Conservation (phyloP, 1,139 yeast species). For the Eremothecium coryli region DNA sequence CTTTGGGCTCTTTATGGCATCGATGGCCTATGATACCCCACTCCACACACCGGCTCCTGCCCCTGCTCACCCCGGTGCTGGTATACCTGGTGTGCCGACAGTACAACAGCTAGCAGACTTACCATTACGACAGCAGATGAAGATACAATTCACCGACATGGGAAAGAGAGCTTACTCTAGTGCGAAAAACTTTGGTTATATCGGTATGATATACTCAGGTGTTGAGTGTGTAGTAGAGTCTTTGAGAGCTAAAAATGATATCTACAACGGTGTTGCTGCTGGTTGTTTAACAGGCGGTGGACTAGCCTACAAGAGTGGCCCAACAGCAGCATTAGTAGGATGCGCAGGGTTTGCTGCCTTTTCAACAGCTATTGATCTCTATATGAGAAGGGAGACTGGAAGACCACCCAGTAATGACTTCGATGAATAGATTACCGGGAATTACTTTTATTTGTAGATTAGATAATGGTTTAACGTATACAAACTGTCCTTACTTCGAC, state of each 20-base stretch:
- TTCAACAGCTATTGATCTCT: slow-evolving; percentile 85
- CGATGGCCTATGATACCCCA: slow-evolving; percentile 44
- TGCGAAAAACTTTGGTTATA: slow-evolving; percentile 91
- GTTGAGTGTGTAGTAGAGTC: slow-evolving; percentile 86
- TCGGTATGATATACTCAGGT: slow-evolving; percentile 89
- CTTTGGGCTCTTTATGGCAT: slow-evolving; percentile 94
- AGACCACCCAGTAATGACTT: slow-evolving; percentile 86
- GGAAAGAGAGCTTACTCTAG: slow-evolving; percentile 75
- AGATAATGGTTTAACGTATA: slow-evolving; percentile 1
- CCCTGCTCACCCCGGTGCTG: slow-evolving; percentile 42
- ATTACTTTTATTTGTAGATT: background rate
- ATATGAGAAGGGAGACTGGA: slow-evolving; percentile 77
- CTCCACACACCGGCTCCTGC: slow-evolving; percentile 26
- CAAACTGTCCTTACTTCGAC: slow-evolving; percentile 2
- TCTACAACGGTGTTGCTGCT: slow-evolving; percentile 84
- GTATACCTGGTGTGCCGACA: slow-evolving; percentile 15
- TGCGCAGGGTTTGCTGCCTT: slow-evolving; percentile 98
- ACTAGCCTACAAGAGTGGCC: slow-evolving; percentile 84
- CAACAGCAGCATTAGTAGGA: slow-evolving; percentile 83
- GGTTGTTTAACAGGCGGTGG: slow-evolving; percentile 98
- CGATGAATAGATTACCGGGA: slow-evolving; percentile 43
- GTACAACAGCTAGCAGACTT: slow-evolving; percentile 58
- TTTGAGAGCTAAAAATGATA: slow-evolving; percentile 76
- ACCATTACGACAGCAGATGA: slow-evolving; percentile 90
- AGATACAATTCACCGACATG: slow-evolving; percentile 85